Percentiles rank a stretch among this genome's conserved stretches.
Evolutionary conservation across 176 grass and related monocot genomes (phyloP).

Genomic region (Hsuehochloa calcarea): DNA sequence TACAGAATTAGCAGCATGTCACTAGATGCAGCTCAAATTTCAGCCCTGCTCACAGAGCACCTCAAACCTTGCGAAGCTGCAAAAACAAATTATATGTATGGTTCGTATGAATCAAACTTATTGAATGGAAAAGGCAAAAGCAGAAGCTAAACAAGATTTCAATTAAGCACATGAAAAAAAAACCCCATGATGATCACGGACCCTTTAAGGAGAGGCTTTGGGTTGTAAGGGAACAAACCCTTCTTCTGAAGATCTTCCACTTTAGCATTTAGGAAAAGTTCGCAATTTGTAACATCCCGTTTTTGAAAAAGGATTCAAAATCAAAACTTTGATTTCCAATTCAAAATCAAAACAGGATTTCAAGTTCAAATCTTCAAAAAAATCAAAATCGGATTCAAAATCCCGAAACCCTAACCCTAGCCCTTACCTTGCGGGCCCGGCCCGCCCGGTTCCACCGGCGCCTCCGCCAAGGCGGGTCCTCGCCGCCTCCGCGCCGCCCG

Average conservation of each 20-base stretch:
- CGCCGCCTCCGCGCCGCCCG: too few species aligned
- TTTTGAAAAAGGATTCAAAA: too few species aligned
- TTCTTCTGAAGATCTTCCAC: conserved; percentile 74
- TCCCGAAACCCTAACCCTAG: too few species aligned
- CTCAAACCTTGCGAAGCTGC: conserved; percentile 64
- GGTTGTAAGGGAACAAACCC: conserved; percentile 87
- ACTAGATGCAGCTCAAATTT: conserved; percentile 5
- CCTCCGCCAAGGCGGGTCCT: too few species aligned
- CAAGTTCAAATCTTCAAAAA: too few species aligned
- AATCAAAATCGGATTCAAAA: too few species aligned
- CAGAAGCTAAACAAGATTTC: conserved; percentile 17
- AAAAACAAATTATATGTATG: conserved; percentile 20
- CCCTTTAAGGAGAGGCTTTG: conserved; percentile 80
- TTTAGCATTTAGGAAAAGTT: too few species aligned
- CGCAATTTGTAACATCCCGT: too few species aligned
- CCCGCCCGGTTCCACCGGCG: too few species aligned
- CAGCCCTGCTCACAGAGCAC: conserved; percentile 47
- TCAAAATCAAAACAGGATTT: too few species aligned
- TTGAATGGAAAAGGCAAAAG: conserved; percentile 6
- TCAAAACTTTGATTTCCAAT: too few species aligned
- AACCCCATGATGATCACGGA: conserved; percentile 14
- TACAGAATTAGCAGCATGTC: not conserved
- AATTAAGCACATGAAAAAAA: not conserved
- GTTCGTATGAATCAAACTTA: conserved; percentile 8
- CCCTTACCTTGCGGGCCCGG: too few species aligned